phyloP scores from a whole-genome alignment of 139 green algal genomes.

The Coelastrella sp. region DNA sequence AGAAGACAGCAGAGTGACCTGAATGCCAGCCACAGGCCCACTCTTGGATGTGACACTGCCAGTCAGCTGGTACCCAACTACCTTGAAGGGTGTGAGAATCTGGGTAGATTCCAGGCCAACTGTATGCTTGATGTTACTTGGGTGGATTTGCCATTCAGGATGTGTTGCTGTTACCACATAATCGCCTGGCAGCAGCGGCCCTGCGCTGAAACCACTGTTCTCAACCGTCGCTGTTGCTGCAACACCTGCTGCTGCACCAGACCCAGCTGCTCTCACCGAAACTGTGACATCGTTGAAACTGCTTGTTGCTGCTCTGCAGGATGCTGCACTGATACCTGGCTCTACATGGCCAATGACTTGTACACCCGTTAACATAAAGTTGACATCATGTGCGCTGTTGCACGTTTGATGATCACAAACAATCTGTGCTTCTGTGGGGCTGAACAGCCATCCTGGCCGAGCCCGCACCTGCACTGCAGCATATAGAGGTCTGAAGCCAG shows the following conservation, averaged over 20 bases:
- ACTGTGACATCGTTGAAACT: slow-evolving; percentile 7
- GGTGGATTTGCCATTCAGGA: slow-evolving; percentile 16
- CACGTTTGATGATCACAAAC: neutral
- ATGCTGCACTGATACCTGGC: neutral
- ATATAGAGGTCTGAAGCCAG: too few relatives aligned
- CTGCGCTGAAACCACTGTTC: slow-evolving; percentile 20
- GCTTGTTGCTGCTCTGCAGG: slow-evolving; percentile 8
- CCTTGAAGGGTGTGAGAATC: neutral
- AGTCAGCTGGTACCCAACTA: slow-evolving; percentile 10
- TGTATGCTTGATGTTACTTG: neutral
- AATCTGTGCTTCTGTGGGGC: neutral
- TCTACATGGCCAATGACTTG: slow-evolving; percentile 30
- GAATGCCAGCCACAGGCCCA: slow-evolving; percentile 29
- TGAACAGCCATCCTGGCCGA: slow-evolving; percentile 38
- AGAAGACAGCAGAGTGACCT: slow-evolving; percentile 21
- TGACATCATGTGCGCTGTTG: slow-evolving; percentile 26
- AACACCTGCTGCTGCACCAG: neutral
- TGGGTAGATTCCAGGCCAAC: neutral
- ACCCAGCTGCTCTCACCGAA: neutral
- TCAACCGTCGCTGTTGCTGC: neutral
- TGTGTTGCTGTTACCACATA: slow-evolving; percentile 31
- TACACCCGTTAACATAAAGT: slow-evolving; percentile 32
- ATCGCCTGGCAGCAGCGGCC: slow-evolving; percentile 19
- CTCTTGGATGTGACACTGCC: slow-evolving; percentile 23
- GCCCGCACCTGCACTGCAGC: neutral